Conservation (phyloP, 2,329 filamentous ascomycete genomes). For the Alternaria sp. region DNA sequence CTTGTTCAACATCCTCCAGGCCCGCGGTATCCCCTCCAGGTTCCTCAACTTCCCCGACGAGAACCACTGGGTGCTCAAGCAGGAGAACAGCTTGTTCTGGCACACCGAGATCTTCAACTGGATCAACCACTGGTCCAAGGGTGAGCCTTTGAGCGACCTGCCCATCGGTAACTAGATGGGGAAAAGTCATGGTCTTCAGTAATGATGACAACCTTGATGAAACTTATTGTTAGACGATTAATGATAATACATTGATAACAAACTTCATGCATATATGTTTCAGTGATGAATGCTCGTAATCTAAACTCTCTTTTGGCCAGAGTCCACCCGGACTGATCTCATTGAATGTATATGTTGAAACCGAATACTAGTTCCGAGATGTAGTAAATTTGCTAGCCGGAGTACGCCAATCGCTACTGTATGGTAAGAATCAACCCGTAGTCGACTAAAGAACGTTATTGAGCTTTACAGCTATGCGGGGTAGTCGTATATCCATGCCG, state of each 20-base stretch:
- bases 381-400: neutral
- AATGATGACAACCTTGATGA: neutral
- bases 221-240: constrained; percentile 5
- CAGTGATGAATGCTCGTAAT: neutral
- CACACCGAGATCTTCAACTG: constrained; percentile 62
- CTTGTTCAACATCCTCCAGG: constrained; percentile 86
- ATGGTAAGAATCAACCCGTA: neutral
- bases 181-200: neutral
- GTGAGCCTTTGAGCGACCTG: constrained; percentile 34
- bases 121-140: constrained; percentile 47
- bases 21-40: constrained; percentile 74
- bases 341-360: neutral
- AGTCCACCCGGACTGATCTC: no score
- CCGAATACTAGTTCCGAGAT: neutral
- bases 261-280: no score
- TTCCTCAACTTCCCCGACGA: constrained; percentile 83
- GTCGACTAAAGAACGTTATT: neutral
- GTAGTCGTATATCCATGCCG: neutral
- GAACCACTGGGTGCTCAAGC: constrained; percentile 82
- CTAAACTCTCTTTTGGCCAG: no score
- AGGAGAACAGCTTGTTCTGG: constrained; percentile 92
- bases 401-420: neutral
- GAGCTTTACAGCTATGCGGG: neutral
- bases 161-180: constrained; percentile 36
- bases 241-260: constrained; percentile 1